Base-by-base conservation (phyloP, 257 asterid genomes). In the Catharanthus roseus region DNA sequence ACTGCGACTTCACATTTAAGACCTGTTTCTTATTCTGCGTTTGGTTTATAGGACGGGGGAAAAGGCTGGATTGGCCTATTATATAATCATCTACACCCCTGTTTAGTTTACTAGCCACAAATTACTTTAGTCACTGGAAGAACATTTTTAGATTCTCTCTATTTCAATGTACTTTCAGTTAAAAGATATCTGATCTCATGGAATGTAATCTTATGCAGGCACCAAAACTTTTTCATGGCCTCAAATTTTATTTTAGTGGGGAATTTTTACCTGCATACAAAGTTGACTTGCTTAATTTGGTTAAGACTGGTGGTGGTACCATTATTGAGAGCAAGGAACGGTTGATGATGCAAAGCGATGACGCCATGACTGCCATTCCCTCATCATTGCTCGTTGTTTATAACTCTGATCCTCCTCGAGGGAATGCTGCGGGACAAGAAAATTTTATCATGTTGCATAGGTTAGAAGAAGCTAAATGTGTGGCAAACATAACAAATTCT, bases 261-360 rank as follows among this genome's bases (percentile, higher is more conserved):
- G 90, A 81, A 33, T 91, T 91, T 63, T 74, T 81, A 69, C 86
- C 86, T 57, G 71, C 84, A 67, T 88, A 80, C 91, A 85, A 80
- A 81, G 67, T 24, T 9, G 93, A 95, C 83, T 82, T 95, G n/a
- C 23, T 82, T 21, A 84, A 87, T 49, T 78, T 95, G 72, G 87
- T 86, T 44, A 73, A 71, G 73, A 84, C 72, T 77, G 99, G 93
- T 7, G 99, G 97, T 38, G 99, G 96, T 58, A 39, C 65, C 16
- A 42, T 81, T 61, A 49, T 80, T 57, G 86, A 83, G 79, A 77
- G 68, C 71, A 55, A 67, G 73, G 96, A 84, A 70, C 81, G 74
- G 69, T 68, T 72, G 44, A 77, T 72, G 47, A 55, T 71, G 26
- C 79, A 70, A 61, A 65, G 56, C 58, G 65, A 21, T 5, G 49